Percentiles rank a stretch among this genome's conserved stretches.
Conservation (phyloP, 1,284 basidiomycete species). For the Leccinum ambiguum region DNA sequence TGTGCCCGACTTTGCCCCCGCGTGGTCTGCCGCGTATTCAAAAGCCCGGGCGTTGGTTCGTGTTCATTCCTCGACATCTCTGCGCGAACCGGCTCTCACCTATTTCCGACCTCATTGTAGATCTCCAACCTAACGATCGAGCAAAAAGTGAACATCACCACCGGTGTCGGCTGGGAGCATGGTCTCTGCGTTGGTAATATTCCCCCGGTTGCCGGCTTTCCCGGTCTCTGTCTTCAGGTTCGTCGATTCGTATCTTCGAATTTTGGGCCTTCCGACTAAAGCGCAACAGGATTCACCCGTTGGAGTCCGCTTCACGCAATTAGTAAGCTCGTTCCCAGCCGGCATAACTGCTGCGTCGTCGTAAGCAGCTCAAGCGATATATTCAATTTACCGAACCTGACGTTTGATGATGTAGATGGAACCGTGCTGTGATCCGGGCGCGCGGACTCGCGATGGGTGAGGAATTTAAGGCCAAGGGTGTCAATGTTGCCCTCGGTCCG, state of each 20-base stretch:
- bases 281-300: slow-evolving; percentile 48
- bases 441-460: slow-evolving; percentile 71
- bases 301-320: slow-evolving; percentile 42
- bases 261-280: not conserved
- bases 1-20: slow-evolving; percentile 44
- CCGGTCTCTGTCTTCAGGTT: slow-evolving; percentile 34
- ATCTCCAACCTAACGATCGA: slow-evolving; percentile 40
- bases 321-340: slow-evolving; percentile 49
- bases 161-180: slow-evolving; percentile 39
- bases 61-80: not conserved
- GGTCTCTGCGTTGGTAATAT: slow-evolving; percentile 48
- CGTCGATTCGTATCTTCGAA: not conserved
- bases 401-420: slow-evolving; percentile 25
- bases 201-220: slow-evolving; percentile 28
- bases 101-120: slow-evolving; percentile 17
- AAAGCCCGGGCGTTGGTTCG: slow-evolving; percentile 38
- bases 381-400: not conserved
- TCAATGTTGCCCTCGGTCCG: slow-evolving; percentile 62
- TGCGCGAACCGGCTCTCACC: not conserved
- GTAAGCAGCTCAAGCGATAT: slow-evolving; percentile 32
- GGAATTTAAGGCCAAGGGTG: slow-evolving; percentile 75
- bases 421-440: slow-evolving; percentile 47
- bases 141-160: slow-evolving; percentile 43
- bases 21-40: slow-evolving; percentile 41
- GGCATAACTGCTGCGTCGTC: slow-evolving; percentile 58